Percentiles rank a stretch among this genome's conserved stretches.
phyloP scores from a whole-genome alignment of 2,329 filamentous ascomycete genomes.

The Keithomyces neogunnii region DNA sequence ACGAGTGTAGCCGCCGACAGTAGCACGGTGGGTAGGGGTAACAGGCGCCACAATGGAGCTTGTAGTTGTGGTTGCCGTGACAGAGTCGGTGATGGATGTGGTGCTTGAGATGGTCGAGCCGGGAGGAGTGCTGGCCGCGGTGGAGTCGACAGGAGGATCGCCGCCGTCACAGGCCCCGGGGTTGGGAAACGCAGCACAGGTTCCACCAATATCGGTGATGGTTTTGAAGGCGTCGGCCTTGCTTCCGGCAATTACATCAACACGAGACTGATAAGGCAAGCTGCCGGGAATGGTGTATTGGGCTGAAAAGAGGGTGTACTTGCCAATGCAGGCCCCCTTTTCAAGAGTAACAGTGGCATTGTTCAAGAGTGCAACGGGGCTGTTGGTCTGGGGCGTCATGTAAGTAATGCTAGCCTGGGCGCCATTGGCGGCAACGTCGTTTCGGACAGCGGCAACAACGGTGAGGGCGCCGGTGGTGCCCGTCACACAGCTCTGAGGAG shows the following conservation, averaged over 20 bases:
- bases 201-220: constrained; percentile 33
- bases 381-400: constrained; percentile 30
- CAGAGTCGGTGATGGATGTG: neutral
- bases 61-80: constrained; percentile 12
- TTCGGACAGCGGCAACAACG: constrained; percentile 39
- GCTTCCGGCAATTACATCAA: constrained; percentile 35
- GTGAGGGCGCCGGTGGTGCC: constrained; percentile 33
- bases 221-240: constrained; percentile 41
- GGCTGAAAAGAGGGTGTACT: constrained; percentile 39
- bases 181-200: constrained; percentile 32
- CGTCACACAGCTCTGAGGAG: constrained; percentile 47
- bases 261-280: constrained; percentile 33
- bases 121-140: constrained; percentile 9
- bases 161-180: constrained; percentile 19
- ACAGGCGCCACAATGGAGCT: constrained; percentile 18
- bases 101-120: constrained; percentile 4
- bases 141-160: constrained; percentile 10
- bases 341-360: constrained; percentile 29
- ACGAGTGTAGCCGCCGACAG: constrained; percentile 34
- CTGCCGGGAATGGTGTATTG: constrained; percentile 35
- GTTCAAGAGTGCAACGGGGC: constrained; percentile 33
- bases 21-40: constrained; percentile 24
- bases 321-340: constrained; percentile 34
- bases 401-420: constrained; percentile 35
- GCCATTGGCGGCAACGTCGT: constrained; percentile 33